Conservation (phyloP, 1,139 yeast genomes). For the Pichia sp. region DNA sequence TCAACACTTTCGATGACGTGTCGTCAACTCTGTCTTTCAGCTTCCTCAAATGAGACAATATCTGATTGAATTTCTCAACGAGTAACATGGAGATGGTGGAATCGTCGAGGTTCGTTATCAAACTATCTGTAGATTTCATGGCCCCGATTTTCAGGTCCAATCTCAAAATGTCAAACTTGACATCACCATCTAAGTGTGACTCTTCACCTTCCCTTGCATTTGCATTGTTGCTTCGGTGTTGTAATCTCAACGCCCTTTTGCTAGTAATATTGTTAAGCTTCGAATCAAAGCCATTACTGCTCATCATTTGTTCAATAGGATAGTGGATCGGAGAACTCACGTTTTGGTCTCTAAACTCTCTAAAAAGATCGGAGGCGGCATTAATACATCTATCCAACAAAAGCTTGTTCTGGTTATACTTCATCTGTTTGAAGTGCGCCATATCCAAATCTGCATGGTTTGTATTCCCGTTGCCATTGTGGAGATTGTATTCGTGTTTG, state of each 20-base stretch:
- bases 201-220: too few species aligned
- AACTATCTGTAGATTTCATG: slow-evolving; percentile 37
- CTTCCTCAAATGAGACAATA: slow-evolving; percentile 62
- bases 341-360: slow-evolving; percentile 51
- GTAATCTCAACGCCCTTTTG: slow-evolving; percentile 44
- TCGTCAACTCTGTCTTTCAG: slow-evolving; percentile 83
- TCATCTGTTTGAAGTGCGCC: slow-evolving; percentile 53
- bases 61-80: slow-evolving; percentile 55
- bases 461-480: neutral
- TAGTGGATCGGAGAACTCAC: slow-evolving; percentile 56
- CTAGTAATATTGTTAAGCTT: slow-evolving; percentile 41
- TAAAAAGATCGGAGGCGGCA: slow-evolving; percentile 45
- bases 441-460: slow-evolving; percentile 1
- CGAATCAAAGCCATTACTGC: slow-evolving; percentile 28
- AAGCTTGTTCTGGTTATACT: slow-evolving; percentile 60
- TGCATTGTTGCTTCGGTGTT: slow-evolving; percentile 15
- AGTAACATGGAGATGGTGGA: slow-evolving; percentile 57
- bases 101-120: slow-evolving; percentile 49
- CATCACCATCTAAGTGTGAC: too few species aligned
- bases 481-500: neutral
- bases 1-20: slow-evolving; percentile 86
- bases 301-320: slow-evolving; percentile 39
- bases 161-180: slow-evolving; percentile 51
- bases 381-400: slow-evolving; percentile 58
- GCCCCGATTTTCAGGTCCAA: slow-evolving; percentile 54